A percentile compares a stretch with the other conserved stretches of the same genome.
Evolutionary conservation across 2,329 filamentous ascomycete genomes (phyloP).

Genomic region (Phyllachora maydis): DNA sequence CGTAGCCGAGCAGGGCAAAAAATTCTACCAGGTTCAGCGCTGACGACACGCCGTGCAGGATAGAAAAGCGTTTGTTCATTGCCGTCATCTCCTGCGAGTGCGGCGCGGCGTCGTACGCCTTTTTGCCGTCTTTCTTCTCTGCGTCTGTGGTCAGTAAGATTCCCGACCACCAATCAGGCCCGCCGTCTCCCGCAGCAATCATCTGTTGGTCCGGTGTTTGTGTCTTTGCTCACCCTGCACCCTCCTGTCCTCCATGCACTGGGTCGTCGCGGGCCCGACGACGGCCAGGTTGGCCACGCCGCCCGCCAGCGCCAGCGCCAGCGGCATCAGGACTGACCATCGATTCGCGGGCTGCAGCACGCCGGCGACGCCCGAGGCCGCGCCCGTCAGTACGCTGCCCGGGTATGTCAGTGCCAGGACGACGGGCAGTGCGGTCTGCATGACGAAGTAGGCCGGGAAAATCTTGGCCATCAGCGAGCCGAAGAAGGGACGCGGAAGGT

Average conservation of each 20-base stretch:
- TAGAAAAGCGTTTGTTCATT: slow-evolving; percentile 60
- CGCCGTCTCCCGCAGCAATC: too few species aligned
- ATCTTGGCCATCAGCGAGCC: slow-evolving; percentile 57
- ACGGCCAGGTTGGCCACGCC: slow-evolving; percentile 50
- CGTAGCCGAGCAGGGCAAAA: slow-evolving; percentile 54
- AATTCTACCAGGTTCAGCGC: slow-evolving; percentile 58
- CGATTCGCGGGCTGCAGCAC: slow-evolving; percentile 39
- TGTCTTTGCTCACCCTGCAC: slow-evolving; percentile 44
- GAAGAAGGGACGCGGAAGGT: slow-evolving; percentile 64
- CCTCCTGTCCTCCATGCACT: slow-evolving; percentile 54
- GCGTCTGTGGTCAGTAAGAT: too few species aligned
- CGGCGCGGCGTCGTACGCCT: slow-evolving; percentile 56
- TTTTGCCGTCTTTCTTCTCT: slow-evolving; percentile 81
- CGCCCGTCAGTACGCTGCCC: slow-evolving; percentile 29
- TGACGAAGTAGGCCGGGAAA: slow-evolving; percentile 74
- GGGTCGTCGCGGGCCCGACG: slow-evolving; percentile 55
- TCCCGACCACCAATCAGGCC: too few species aligned
- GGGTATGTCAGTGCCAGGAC: slow-evolving; percentile 66
- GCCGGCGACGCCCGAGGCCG: slow-evolving; percentile 33
- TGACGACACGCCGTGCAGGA: slow-evolving; percentile 64
- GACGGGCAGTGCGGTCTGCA: slow-evolving; percentile 59
- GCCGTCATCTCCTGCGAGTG: slow-evolving; percentile 70
- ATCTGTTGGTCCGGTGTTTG: not conserved
- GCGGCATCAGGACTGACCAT: slow-evolving; percentile 43
- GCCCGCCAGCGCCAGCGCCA: slow-evolving; percentile 48